phyloP scores from a whole-genome alignment of 176 grass and related monocot genomes.

The Juncus effusus region DNA sequence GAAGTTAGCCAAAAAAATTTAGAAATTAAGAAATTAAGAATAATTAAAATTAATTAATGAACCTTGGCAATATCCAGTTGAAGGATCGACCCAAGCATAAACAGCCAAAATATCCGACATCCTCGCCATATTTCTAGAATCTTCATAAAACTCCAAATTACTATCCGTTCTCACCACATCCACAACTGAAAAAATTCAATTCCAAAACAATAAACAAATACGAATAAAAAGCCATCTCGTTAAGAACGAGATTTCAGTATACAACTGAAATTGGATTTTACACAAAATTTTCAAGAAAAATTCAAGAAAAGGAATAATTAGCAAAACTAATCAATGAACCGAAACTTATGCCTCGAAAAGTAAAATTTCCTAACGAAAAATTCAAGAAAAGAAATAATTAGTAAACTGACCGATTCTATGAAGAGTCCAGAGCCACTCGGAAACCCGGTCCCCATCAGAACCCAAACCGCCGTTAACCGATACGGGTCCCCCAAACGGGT shows the following conservation, averaged over 20 bases:
- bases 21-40: background rate
- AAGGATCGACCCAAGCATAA: constrained; percentile 99
- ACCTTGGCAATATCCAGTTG: constrained; percentile 99
- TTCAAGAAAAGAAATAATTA: constrained; percentile 10
- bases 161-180: constrained; percentile 98
- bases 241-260: background rate
- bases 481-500: constrained; percentile 42
- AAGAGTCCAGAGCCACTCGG: constrained; percentile 97
- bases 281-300: background rate
- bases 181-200: constrained; percentile 62
- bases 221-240: background rate
- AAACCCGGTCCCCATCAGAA: constrained; percentile 64
- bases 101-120: constrained; percentile 99
- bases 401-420: constrained; percentile 83
- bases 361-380: constrained; percentile 6
- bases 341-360: background rate
- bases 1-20: background rate
- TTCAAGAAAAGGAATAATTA: constrained; percentile 1
- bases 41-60: constrained; percentile 1
- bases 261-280: background rate
- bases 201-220: constrained; percentile 16
- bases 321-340: background rate
- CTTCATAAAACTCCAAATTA: constrained; percentile 91
- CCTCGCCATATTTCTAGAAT: constrained; percentile 98
- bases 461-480: constrained; percentile 27